These are phyloP conservation scores for Gymnopilus dilepis DNA, from an alignment of 768 basidiomycete species.

Conservation along the genomic window DNA sequence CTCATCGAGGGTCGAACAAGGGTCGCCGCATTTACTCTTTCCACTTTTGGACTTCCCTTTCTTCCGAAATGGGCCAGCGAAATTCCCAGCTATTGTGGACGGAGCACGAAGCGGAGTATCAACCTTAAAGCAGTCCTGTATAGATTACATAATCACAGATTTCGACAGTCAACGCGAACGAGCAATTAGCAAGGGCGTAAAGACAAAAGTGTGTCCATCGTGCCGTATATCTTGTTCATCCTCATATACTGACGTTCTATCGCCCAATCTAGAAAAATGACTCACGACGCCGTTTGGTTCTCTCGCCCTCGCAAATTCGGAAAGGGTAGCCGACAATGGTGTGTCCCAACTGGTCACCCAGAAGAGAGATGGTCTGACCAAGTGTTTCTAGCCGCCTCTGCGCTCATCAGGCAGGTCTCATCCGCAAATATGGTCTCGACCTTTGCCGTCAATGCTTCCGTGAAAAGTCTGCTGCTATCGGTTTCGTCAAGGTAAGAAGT, in stretches of 20 bases:
- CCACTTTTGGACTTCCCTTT: constrained; percentile 28
- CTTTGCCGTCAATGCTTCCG: constrained; percentile 99
- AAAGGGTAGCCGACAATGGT: constrained; percentile 96
- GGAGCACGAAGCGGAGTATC: constrained; percentile 29
- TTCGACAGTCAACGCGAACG: constrained; percentile 19
- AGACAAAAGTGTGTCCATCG: constrained; percentile 35
- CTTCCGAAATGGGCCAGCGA: constrained; percentile 13
- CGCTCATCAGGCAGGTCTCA: constrained; percentile 96
- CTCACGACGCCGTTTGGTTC: constrained; percentile 99
- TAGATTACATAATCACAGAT: constrained; percentile 42
- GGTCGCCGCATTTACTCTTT: constrained; percentile 1
- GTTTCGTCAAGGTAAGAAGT: constrained; percentile 86
- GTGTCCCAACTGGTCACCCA: constrained; percentile 31
- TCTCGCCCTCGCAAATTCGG: constrained; percentile 94
- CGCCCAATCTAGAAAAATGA: constrained; percentile 66
- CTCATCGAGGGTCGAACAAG: constrained; percentile 9
- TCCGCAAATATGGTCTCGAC: constrained; percentile 96
- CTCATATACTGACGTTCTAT: constrained; percentile 7
- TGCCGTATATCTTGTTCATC: background rate
- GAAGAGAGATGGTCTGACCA: constrained; percentile 8
- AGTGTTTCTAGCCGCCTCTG: constrained; percentile 79
- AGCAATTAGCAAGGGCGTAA: constrained; percentile 27
- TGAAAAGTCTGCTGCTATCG: constrained; percentile 91
- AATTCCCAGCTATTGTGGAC: constrained; percentile 13
- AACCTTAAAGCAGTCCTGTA: constrained; percentile 45